Conservation (phyloP, 148 eudicot species). For the Camellia lanceoleosa region DNA sequence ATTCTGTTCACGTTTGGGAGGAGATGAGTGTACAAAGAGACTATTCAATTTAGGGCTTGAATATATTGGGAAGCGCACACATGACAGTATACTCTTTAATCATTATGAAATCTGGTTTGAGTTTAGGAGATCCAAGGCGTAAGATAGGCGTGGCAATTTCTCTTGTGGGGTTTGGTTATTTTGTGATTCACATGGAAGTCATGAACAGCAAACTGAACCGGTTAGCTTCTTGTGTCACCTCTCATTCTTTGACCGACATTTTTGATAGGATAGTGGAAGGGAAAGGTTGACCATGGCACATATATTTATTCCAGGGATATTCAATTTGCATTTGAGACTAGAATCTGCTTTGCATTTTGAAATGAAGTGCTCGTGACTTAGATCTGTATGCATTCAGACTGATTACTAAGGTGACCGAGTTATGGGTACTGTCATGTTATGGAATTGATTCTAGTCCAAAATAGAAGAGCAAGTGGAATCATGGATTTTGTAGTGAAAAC, state of each 20-base stretch:
- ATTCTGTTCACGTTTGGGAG: conserved; percentile 93
- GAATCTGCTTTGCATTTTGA: neutral
- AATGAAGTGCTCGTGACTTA: neutral
- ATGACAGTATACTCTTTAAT: conserved; percentile 89
- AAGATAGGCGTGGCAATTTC: conserved; percentile 3
- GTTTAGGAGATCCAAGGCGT: conserved; percentile 60
- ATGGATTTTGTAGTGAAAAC: too few species aligned
- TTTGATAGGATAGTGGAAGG: neutral
- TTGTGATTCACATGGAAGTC: neutral
- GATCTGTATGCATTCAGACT: neutral
- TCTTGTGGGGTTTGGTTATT: neutral
- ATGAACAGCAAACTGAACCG: neutral
- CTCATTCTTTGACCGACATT: neutral
- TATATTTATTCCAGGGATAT: neutral
- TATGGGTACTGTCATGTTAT: too few species aligned
- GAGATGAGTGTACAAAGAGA: conserved; percentile 80
- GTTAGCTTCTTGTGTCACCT: neutral
- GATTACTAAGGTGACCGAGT: neutral
- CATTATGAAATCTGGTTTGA: conserved; percentile 96
- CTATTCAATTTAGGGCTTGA: conserved; percentile 66
- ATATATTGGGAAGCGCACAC: conserved; percentile 76
- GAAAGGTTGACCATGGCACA: neutral
- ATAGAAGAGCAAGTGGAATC: too few species aligned
- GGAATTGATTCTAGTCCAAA: too few species aligned
- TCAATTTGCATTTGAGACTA: neutral